phyloP scores from a whole-genome alignment of 768 basidiomycete genomes.

The Serendipita sp. region DNA sequence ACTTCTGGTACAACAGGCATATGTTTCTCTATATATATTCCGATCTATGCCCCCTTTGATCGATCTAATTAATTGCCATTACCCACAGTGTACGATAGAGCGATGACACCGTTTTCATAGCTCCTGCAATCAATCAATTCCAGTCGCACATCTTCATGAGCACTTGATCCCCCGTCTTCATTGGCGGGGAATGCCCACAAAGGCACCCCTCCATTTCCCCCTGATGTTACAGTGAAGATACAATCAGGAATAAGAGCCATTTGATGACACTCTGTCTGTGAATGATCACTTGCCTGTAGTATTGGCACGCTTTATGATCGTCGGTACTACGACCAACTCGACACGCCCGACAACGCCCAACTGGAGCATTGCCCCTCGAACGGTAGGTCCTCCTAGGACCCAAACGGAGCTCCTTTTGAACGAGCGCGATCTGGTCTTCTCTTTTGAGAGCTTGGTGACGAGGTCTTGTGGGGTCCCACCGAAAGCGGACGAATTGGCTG shows the following conservation, averaged over 20 bases:
- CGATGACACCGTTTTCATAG: background rate
- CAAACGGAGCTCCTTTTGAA: background rate
- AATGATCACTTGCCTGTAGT: background rate
- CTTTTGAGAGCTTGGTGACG: background rate
- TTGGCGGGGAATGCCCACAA: background rate
- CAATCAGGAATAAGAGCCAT: too few relatives aligned
- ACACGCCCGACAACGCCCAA: background rate
- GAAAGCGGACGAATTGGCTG: background rate
- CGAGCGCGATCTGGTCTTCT: background rate
- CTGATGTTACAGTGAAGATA: background rate
- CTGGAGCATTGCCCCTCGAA: background rate
- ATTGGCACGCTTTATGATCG: background rate
- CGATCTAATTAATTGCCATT: too few relatives aligned
- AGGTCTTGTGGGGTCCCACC: background rate
- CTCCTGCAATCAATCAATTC: conserved; percentile 2
- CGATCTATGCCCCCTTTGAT: too few relatives aligned
- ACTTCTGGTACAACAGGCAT: too few relatives aligned
- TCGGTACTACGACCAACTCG: background rate
- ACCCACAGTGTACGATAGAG: background rate
- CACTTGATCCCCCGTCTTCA: background rate
- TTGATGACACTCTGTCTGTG: too few relatives aligned
- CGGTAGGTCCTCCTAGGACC: background rate
- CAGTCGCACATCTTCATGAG: background rate
- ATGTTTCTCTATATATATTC: too few relatives aligned
- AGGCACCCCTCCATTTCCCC: background rate